Conservation (phyloP, 306 rosid genomes). For the Vigna mungo region DNA sequence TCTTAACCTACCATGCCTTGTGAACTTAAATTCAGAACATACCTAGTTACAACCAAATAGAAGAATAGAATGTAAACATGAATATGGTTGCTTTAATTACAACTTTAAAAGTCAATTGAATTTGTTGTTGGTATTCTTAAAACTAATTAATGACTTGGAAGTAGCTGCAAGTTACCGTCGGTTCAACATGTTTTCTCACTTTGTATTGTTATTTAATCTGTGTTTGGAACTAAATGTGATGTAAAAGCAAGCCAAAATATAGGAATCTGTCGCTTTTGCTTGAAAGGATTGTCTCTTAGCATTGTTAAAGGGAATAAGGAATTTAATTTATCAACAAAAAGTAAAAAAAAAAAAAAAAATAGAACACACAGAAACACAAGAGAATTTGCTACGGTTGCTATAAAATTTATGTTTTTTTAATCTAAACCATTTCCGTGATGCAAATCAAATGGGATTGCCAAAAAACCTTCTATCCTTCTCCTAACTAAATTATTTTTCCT, state of each 20-base stretch:
- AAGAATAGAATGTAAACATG: not conserved
- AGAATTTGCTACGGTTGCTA: too few relatives aligned
- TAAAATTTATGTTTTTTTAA: too few relatives aligned
- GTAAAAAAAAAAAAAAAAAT: not conserved
- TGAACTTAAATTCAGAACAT: conserved; percentile 9
- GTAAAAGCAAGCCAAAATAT: conserved; percentile 33
- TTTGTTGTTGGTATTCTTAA: conserved; percentile 3
- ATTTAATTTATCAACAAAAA: conserved; percentile 4
- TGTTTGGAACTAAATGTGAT: conserved; percentile 18
- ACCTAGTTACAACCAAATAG: conserved; percentile 7
- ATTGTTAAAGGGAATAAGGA: not conserved
- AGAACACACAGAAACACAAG: too few relatives aligned
- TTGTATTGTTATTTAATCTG: conserved; percentile 12
- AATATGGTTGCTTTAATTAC: not conserved
- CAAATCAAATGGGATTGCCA: too few relatives aligned
- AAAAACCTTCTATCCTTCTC: too few relatives aligned
- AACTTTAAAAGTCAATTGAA: conserved; percentile 30
- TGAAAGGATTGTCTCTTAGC: conserved; percentile 30
- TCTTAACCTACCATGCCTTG: not conserved
- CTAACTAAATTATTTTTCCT: too few relatives aligned
- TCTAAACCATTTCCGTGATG: too few relatives aligned
- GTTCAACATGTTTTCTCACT: not conserved
- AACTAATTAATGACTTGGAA: conserved; percentile 23
- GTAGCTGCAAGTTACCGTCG: conserved; percentile 41
- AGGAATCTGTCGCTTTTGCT: conserved; percentile 37